phyloP scores from a whole-genome alignment of 2,329 filamentous ascomycete species.

The Nigrospora sphaerica region DNA sequence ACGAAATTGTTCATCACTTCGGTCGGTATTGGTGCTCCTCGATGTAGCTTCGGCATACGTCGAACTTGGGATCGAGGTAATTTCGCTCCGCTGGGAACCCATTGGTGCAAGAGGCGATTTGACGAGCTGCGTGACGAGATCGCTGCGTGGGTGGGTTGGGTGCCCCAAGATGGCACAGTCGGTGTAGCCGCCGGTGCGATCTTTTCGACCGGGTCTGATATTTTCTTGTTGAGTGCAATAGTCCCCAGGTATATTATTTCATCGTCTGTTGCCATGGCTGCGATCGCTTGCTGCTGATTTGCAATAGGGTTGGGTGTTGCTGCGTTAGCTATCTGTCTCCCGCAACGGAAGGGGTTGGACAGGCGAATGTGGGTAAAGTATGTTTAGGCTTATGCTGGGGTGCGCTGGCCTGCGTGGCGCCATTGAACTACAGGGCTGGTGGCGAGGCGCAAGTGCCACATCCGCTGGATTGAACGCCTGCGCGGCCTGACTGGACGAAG shows the following conservation, averaged over 20 bases:
- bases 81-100: background rate
- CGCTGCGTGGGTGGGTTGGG: background rate
- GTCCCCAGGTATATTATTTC: background rate
- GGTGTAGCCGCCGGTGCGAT: background rate
- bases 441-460: too few species aligned
- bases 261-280: background rate
- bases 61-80: background rate
- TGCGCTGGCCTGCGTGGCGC: too few species aligned
- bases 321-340: background rate
- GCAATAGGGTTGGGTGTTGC: background rate
- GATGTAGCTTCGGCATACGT: background rate
- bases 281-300: background rate
- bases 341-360: background rate
- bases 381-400: too few species aligned
- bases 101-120: background rate
- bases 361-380: too few species aligned
- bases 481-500: too few species aligned
- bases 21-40: background rate
- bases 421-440: too few species aligned
- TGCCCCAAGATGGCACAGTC: background rate
- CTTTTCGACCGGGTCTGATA: background rate
- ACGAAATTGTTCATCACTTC: background rate
- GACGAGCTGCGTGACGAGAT: background rate
- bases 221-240: background rate
- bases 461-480: too few species aligned